Evolutionary conservation across 306 rosid species (phyloP).

Genomic region (Rosa persica): DNA sequence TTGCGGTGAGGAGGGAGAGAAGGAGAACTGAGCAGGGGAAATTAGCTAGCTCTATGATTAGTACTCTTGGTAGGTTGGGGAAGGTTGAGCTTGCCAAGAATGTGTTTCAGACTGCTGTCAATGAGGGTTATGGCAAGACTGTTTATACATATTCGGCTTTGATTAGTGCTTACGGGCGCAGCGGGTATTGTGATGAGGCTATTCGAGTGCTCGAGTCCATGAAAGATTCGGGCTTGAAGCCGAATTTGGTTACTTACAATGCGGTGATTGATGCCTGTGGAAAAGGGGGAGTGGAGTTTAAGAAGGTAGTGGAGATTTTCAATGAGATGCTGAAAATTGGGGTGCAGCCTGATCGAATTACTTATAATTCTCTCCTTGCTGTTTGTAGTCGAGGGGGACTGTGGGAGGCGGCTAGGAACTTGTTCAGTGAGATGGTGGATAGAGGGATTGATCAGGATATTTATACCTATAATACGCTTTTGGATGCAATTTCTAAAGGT

Average conservation of each 20-base stretch:
- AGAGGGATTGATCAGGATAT: conserved; percentile 69
- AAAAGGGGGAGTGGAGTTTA: conserved; percentile 66
- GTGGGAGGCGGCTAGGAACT: conserved; percentile 72
- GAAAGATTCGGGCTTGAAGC: conserved; percentile 64
- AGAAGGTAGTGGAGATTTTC: conserved; percentile 59
- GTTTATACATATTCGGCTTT: conserved; percentile 74
- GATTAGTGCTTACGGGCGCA: conserved; percentile 81
- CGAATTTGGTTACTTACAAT: conserved; percentile 85
- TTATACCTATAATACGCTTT: conserved; percentile 75
- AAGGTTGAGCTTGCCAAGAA: conserved; percentile 61
- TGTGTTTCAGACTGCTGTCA: conserved; percentile 58
- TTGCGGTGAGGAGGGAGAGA: conserved; percentile 55
- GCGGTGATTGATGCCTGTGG: conserved; percentile 86
- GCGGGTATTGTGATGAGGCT: conserved; percentile 59
- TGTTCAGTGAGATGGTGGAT: conserved; percentile 66
- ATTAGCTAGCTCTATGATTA: conserved; percentile 77
- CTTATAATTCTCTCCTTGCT: conserved; percentile 79
- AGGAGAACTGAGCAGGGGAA: conserved; percentile 64
- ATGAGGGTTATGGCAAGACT: conserved; percentile 73
- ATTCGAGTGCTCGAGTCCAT: conserved; percentile 54
- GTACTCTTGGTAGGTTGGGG: conserved; percentile 87
- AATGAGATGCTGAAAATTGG: conserved; percentile 65
- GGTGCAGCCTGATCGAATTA: conserved; percentile 69
- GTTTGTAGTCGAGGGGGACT: conserved; percentile 73
- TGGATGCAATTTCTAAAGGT: conserved; percentile 86